These are phyloP conservation scores for Astrothelium macrocarpum DNA, from an alignment of 495 filamentous ascomycete genomes.

Conservation along the genomic window DNA sequence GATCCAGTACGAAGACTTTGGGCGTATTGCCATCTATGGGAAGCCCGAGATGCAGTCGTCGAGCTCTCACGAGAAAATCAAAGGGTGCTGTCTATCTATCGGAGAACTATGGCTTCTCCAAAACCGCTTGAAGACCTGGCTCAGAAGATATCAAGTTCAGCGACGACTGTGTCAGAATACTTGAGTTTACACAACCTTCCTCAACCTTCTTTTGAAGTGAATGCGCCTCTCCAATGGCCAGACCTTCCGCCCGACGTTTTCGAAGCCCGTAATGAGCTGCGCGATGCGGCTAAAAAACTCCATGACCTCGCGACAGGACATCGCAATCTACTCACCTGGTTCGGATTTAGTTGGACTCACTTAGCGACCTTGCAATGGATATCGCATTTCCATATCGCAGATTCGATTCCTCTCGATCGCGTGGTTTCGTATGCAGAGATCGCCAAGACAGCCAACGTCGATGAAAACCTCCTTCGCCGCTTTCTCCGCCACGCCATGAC, in stretches of 20 bases:
- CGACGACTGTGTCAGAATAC: not conserved
- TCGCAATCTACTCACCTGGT: not conserved
- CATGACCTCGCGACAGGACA: not conserved
- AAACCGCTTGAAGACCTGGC: not conserved
- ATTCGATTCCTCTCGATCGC: conserved; percentile 7
- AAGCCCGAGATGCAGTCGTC: no score
- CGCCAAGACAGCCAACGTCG: not conserved
- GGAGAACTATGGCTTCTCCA: not conserved
- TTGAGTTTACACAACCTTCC: not conserved
- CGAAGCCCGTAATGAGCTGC: not conserved
- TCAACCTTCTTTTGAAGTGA: not conserved
- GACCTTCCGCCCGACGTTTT: not conserved
- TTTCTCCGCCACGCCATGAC: conserved; percentile 48
- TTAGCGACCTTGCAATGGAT: conserved; percentile 7
- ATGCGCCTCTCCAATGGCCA: not conserved
- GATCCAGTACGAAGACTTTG: no score
- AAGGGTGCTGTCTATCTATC: not conserved
- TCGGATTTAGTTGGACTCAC: not conserved
- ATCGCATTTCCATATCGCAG: conserved; percentile 8
- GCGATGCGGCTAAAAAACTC: not conserved
- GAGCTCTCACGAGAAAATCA: not conserved
- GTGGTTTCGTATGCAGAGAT: conserved; percentile 8
- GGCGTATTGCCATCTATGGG: no score
- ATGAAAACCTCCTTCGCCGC: conserved; percentile 30
- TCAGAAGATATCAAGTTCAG: not conserved